A percentile compares a stretch with the other conserved stretches of the same genome.
Conservation (phyloP, 73 alveolate species). For the Blepharisma stoltei region DNA sequence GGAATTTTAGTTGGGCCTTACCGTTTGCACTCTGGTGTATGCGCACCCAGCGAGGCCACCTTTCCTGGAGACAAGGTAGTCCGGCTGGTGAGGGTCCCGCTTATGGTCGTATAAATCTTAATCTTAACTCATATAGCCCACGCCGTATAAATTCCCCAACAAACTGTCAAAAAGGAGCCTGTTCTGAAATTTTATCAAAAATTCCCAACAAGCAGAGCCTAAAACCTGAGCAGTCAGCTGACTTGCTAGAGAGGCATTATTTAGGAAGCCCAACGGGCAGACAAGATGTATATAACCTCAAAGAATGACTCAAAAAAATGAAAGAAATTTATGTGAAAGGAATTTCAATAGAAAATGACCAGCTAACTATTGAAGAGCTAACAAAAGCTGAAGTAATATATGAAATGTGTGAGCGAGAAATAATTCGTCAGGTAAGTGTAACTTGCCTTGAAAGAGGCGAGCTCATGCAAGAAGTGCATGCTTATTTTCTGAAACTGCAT, state of each 20-base stretch:
- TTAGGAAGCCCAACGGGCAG: slow-evolving; percentile 8
- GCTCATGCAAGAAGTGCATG: slow-evolving; percentile 17
- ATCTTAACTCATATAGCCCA: no score
- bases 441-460: slow-evolving; percentile 24
- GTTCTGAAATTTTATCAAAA: no score
- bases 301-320: not conserved
- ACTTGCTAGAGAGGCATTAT: not conserved
- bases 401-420: slow-evolving; percentile 14
- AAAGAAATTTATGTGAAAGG: not conserved
- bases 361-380: not conserved
- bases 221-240: not conserved
- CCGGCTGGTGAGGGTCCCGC: no score
- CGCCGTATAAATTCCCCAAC: no score
- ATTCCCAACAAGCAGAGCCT: not conserved
- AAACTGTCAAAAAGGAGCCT: no score
- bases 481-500: no score
- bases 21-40: no score
- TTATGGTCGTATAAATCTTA: no score
- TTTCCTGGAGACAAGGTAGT: no score
- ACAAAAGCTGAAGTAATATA: slow-evolving; percentile 21
- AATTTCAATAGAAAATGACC: no score
- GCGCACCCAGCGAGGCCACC: no score
- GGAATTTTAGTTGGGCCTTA: no score
- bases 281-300: not conserved
- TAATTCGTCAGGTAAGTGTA: slow-evolving; percentile 16